Conservation (phyloP, 2,329 filamentous ascomycete species). For the Clonostachys solani region DNA sequence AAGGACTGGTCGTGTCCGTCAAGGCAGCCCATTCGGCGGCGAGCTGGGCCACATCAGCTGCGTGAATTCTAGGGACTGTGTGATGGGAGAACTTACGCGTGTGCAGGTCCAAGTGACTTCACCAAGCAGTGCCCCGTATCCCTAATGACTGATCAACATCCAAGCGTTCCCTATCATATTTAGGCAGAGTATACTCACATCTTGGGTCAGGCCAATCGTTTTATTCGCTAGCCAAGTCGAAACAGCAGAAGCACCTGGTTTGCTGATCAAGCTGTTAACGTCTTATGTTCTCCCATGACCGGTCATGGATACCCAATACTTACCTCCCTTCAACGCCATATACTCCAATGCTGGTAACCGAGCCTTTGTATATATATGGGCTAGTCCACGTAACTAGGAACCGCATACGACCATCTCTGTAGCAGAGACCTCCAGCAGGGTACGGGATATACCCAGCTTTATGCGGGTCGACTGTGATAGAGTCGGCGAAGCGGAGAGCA, state of each 20-base stretch:
- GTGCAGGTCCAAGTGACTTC: conserved; percentile 39
- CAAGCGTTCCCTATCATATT: no score
- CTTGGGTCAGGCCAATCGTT: conserved; percentile 30
- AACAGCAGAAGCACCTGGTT: conserved; percentile 39
- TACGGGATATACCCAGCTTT: conserved; percentile 42
- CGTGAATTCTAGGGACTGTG: background rate
- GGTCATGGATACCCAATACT: background rate
- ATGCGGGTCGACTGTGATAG: conserved; percentile 42
- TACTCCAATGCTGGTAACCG: conserved; percentile 31
- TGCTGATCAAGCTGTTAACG: conserved; percentile 16
- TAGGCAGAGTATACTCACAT: background rate
- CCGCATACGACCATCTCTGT: conserved; percentile 36
- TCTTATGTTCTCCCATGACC: no score
- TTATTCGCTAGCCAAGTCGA: conserved; percentile 37
- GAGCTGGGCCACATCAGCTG: conserved; percentile 12
- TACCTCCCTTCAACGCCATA: conserved; percentile 39
- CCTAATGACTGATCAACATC: conserved; percentile 8
- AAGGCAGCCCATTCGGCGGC: conserved; percentile 35
- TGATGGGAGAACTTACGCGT: conserved; percentile 16
- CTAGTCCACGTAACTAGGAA: conserved; percentile 37
- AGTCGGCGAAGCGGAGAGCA: conserved; percentile 32
- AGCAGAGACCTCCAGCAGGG: conserved; percentile 36
- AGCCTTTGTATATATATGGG: conserved; percentile 31
- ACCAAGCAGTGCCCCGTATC: conserved; percentile 34
- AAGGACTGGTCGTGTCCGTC: conserved; percentile 21